Base-by-base conservation (phyloP, 2,329 filamentous ascomycete species). In the Fusarium duplospermum region DNA sequence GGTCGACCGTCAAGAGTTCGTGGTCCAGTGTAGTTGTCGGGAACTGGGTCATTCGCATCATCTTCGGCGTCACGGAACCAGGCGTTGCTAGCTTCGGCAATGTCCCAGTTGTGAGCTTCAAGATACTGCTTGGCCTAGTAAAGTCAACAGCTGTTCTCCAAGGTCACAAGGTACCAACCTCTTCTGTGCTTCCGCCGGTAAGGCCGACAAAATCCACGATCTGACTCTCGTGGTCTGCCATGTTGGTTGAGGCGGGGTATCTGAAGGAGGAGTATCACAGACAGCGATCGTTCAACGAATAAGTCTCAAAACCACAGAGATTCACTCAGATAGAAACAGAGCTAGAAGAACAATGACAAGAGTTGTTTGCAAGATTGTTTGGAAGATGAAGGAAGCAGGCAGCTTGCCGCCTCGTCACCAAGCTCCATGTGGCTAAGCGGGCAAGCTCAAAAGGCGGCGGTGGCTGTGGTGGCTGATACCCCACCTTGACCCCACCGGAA, bases 71-170 rank as follows among this genome's bases (percentile, higher is more conserved):
- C 86, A 69, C 87, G 85, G 79, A 90, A 94, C 83, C 88, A 93
- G 60, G 90, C 87, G 33, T 89, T 87, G 63, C 89, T 87, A 18
- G 92, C 92, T 11, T 86, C 84, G 73, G 88, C 86, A 50, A 94
- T 83, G 77, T 94, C 88, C 92, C 93, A 94, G 73, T 88, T 84
- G 77, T 88, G 91, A 38, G 88, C 87, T 24, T 86, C 85, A 9
- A 96, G 89, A 75, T 93, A 93, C 70, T 92, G 87, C 65, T 86
- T 86, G 56, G 93, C 93, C 93, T 95, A 71, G 16, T 5, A 54
- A 31, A 54, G 47, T 54, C 3, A 50, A 24, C 5, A n/a, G 3
- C 45, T 11, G 14, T n/a, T 29, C 18, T 16, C 13, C 22, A 10
- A 16, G 8, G 14, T 50, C 24, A 27, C 45, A 50, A 11, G 3